Conservation (phyloP, 805 yeast species). For the Candida pseudofarinosa region DNA sequence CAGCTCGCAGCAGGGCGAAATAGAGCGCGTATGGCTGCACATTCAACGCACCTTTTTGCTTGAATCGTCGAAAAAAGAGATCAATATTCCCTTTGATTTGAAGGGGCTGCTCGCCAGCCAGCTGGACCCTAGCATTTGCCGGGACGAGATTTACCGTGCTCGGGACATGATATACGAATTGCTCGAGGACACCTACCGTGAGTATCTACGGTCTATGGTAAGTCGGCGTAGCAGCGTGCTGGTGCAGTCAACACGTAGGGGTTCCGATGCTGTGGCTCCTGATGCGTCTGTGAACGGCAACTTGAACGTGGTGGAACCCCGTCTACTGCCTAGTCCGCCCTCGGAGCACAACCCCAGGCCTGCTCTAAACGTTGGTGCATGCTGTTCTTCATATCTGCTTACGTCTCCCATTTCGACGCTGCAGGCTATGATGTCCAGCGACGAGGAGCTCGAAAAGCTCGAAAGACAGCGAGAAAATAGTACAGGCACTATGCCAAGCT, state of each 20-base stretch:
- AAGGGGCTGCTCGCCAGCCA: constrained; percentile 18
- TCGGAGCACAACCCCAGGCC: neutral
- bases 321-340: neutral
- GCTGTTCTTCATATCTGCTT: neutral
- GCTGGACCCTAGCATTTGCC: constrained; percentile 14
- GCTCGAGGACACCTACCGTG: constrained; percentile 28
- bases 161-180: constrained; percentile 24
- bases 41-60: constrained; percentile 24
- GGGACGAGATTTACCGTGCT: constrained; percentile 11
- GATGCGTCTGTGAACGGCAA: neutral
- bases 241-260: constrained; percentile 10
- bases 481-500: constrained; percentile 4
- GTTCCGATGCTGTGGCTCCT: constrained; percentile 8
- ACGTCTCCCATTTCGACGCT: neutral
- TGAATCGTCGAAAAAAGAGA: constrained; percentile 27
- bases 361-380: neutral
- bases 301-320: neutral
- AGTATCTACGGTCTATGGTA: constrained; percentile 18
- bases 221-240: neutral
- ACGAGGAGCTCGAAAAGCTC: constrained; percentile 1
- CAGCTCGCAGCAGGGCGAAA: constrained; percentile 5
- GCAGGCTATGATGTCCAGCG: constrained; percentile 1
- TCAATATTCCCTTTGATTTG: constrained; percentile 27
- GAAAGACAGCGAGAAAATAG: constrained; percentile 5
- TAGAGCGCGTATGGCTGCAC: constrained; percentile 19